Evolutionary conservation across 2,329 filamentous ascomycete genomes (phyloP).

Genomic region (Stachybotrys echinatus): DNA sequence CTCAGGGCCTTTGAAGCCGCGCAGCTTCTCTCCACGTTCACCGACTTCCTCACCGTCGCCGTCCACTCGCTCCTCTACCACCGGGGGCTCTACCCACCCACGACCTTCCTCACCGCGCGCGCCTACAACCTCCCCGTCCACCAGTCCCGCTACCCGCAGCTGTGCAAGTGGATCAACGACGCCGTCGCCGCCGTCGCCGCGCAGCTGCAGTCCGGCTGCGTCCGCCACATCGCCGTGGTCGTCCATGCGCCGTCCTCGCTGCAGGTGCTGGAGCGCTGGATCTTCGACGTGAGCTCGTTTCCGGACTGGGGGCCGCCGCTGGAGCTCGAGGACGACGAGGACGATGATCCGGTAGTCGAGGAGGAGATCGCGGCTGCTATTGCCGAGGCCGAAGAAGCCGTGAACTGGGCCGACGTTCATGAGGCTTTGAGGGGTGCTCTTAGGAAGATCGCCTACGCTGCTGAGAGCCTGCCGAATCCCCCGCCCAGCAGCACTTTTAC

Average conservation of each 20-base stretch:
- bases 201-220: conserved; percentile 58
- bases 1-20: conserved; percentile 30
- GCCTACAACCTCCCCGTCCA: conserved; percentile 82
- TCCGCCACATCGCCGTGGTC: conserved; percentile 42
- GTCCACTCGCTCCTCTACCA: conserved; percentile 85
- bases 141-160: conserved; percentile 78
- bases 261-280: conserved; percentile 53
- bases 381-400: conserved; percentile 15
- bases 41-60: conserved; percentile 73
- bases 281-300: conserved; percentile 52
- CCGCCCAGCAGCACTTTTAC: conserved; percentile 68
- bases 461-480: conserved; percentile 49
- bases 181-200: conserved; percentile 66
- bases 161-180: conserved; percentile 81
- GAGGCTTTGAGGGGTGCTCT: conserved; percentile 69
- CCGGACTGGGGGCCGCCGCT: conserved; percentile 27
- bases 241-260: conserved; percentile 34
- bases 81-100: conserved; percentile 69
- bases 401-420: conserved; percentile 56
- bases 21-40: conserved; percentile 62
- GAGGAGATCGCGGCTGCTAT: conserved; percentile 4
- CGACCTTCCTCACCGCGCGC: conserved; percentile 72
- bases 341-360: conserved; percentile 8
- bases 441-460: conserved; percentile 54
- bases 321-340: conserved; percentile 8